Base-by-base conservation (phyloP, 2,329 filamentous ascomycete species). In the Eutypella sp. region DNA sequence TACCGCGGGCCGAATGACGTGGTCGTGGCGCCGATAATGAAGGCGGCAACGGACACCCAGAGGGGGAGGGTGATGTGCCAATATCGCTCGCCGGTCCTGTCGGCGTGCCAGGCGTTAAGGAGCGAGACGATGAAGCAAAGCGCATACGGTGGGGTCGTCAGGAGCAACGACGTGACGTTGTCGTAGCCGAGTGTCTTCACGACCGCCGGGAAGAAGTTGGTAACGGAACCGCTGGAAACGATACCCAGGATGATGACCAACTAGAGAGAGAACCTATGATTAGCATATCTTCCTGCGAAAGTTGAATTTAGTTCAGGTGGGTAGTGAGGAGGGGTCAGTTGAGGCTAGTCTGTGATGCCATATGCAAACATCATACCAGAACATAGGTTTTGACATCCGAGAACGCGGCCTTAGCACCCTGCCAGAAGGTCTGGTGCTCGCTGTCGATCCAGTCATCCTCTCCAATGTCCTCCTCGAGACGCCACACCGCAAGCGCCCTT, bases 171-270 rank as follows among this genome's bases (percentile, higher is more conserved):
- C 22, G 72, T 65, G 41, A 83, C 79, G 15, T 73, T 69, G 47
- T 66, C 72, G 61, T 84, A 86, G n/a, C 79, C 75, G 2, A 89
- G 74, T 5, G 82, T 85, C 47, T 74, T 69, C 41, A 89, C 84
- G 45, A 90, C 82, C 0, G 84, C 85, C 34, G 82, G 82, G 65
- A 85, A 84, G 69, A 85, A 86, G 62, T 83, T 84, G 29, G 79
- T 84, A 10, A 85, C 78, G 7, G 78, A 78, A 41, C 73, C 79
- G 22, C 74, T 72, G 15, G 72, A 67, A 7, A 73, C 77, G 48
- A 81, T 78, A 52, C 79, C 74, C 52, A 82, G 76, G 36, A 84
- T 67, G 38, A 80, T 65, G 9, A 79, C 61, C 59, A 80, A 70
- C 70, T 77, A 18, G 10, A 41, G 13, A 41, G 41, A 53, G 10